Conservation (phyloP, 2,329 filamentous ascomycete genomes). For the Trichophyton simii region DNA sequence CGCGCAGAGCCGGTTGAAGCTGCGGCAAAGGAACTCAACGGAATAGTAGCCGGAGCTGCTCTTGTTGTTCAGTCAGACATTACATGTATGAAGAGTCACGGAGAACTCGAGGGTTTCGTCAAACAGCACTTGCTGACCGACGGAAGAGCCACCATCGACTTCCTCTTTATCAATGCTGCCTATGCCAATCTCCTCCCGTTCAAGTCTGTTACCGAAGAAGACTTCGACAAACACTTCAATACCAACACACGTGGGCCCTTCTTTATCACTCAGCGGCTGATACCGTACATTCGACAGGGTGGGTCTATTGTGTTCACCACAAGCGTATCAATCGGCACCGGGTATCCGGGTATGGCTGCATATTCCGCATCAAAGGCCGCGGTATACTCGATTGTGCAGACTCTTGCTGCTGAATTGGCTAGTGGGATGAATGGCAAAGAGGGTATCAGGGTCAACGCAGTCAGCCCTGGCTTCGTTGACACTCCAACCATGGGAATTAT, state of each 20-base stretch:
- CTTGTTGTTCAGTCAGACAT: slow-evolving; percentile 11
- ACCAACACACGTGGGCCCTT: slow-evolving; percentile 11
- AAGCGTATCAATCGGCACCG: slow-evolving; percentile 9
- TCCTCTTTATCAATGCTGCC: slow-evolving; percentile 11
- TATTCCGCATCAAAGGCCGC: slow-evolving; percentile 13
- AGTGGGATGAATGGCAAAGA: slow-evolving; percentile 1
- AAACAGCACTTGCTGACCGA: slow-evolving; percentile 5
- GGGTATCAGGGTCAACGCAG: slow-evolving; percentile 10
- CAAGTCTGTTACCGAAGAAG: slow-evolving; percentile 4
- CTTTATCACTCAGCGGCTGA: slow-evolving; percentile 8
- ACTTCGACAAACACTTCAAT: slow-evolving; percentile 10
- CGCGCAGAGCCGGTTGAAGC: slow-evolving; percentile 8
- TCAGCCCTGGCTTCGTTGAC: slow-evolving; percentile 11
- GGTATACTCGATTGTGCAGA: slow-evolving; percentile 9
- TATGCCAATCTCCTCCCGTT: slow-evolving; percentile 5
- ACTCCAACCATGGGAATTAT: slow-evolving; percentile 11
- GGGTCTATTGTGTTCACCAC: slow-evolving; percentile 11
- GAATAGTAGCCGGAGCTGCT: not conserved
- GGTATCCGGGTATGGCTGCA: slow-evolving; percentile 10
- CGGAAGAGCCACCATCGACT: slow-evolving; percentile 3
- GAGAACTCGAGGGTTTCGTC: slow-evolving; percentile 1
- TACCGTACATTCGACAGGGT: slow-evolving; percentile 7
- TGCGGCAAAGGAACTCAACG: slow-evolving; percentile 7
- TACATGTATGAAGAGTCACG: slow-evolving; percentile 6
- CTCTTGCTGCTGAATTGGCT: slow-evolving; percentile 10